Conservation (phyloP, 768 basidiomycete genomes). For the Leccinum incarnatum region DNA sequence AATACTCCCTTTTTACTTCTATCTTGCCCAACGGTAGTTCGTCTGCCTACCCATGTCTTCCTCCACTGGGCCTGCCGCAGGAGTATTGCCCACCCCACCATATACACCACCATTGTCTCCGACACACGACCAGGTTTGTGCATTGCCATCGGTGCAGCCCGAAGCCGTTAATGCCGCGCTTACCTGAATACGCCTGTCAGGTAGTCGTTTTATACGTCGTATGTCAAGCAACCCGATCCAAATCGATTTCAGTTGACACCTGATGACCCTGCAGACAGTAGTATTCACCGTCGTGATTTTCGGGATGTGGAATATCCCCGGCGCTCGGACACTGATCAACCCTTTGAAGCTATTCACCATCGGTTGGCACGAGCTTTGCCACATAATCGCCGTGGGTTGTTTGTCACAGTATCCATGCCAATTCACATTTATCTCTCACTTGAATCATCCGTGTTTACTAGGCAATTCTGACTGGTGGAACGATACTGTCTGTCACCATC, state of each 20-base stretch:
- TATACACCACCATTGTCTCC: slow-evolving; percentile 51
- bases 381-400: slow-evolving; percentile 66
- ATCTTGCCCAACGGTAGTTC: slow-evolving; percentile 24
- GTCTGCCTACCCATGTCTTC: slow-evolving; percentile 33
- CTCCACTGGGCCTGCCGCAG: slow-evolving; percentile 34
- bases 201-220: slow-evolving; percentile 76
- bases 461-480: slow-evolving; percentile 79
- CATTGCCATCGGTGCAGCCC: slow-evolving; percentile 15
- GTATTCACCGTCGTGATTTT: slow-evolving; percentile 86
- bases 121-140: slow-evolving; percentile 67
- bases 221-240: slow-evolving; percentile 32
- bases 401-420: slow-evolving; percentile 2
- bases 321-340: slow-evolving; percentile 72
- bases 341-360: slow-evolving; percentile 87
- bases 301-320: slow-evolving; percentile 85
- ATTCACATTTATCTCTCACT: slow-evolving; percentile 6
- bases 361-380: slow-evolving; percentile 87
- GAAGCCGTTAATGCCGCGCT: slow-evolving; percentile 20
- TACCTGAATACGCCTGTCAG: slow-evolving; percentile 37
- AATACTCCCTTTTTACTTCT: background rate
- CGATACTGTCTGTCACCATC: slow-evolving; percentile 75
- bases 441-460: slow-evolving; percentile 25
- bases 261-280: slow-evolving; percentile 52
- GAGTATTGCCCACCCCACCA: slow-evolving; percentile 32
- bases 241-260: slow-evolving; percentile 8